Conservation (phyloP, 768 basidiomycete genomes). For the Imleria badia region DNA sequence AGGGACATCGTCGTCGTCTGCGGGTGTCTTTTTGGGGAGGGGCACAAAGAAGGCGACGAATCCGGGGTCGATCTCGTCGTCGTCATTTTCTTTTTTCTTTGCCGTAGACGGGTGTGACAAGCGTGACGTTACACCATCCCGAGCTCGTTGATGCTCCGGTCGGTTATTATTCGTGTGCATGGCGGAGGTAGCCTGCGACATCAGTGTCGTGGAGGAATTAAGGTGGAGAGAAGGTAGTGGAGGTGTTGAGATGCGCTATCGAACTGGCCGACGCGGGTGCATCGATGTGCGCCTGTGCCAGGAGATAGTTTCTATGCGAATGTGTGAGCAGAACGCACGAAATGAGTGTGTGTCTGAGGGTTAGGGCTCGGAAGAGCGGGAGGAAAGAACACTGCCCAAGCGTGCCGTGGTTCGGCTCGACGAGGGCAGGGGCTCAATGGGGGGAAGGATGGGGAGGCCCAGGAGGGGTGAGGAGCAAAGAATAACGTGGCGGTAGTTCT, state of each 20-base stretch:
- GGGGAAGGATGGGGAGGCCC: too few species aligned
- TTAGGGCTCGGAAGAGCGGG: too few species aligned
- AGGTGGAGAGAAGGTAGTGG: slow-evolving; percentile 83
- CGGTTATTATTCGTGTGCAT: slow-evolving; percentile 85
- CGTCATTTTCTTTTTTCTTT: slow-evolving; percentile 65
- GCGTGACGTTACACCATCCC: slow-evolving; percentile 20
- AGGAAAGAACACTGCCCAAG: too few species aligned
- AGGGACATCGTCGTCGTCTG: slow-evolving; percentile 75
- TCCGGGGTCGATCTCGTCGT: slow-evolving; percentile 56
- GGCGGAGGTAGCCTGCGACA: slow-evolving; percentile 90
- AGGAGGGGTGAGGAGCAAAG: too few species aligned
- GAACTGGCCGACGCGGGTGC: slow-evolving; percentile 81
- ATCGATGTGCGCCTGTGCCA: slow-evolving; percentile 93
- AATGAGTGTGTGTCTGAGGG: slow-evolving; percentile 4
- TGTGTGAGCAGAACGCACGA: slow-evolving; percentile 8
- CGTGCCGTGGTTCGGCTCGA: too few species aligned
- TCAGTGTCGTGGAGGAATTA: slow-evolving; percentile 94
- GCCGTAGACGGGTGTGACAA: slow-evolving; percentile 52
- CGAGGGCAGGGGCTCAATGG: too few species aligned
- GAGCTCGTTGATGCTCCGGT: slow-evolving; percentile 54
- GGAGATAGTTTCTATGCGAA: slow-evolving; percentile 71
- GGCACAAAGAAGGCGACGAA: slow-evolving; percentile 71
- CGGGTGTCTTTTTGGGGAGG: slow-evolving; percentile 64
- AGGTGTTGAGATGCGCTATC: slow-evolving; percentile 80
- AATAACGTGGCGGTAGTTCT: too few species aligned